Evolutionary conservation across 768 basidiomycete species (phyloP), one percentile per base, ranked within the genome.

Genomic region (Tylopilus sp.): DNA sequence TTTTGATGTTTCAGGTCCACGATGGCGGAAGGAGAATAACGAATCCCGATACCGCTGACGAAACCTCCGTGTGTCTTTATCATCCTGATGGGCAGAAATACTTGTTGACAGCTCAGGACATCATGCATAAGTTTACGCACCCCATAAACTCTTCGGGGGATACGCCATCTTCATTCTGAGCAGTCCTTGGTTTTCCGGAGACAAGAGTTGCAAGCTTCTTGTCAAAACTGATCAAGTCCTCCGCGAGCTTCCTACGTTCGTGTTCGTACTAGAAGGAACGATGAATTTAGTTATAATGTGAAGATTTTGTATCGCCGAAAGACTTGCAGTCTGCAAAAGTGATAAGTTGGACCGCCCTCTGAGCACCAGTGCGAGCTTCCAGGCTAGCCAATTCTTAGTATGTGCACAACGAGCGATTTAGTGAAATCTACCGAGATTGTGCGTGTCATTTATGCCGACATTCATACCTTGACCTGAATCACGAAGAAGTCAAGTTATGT

Each of bases 151-250:
- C 8, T 23, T 48, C 26, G 12, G 17, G 7, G 8, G 47, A 41
- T n/a, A 48, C 40, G 6, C 30, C 47, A 2, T 23, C 30, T 48
- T n/a, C 40, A 28, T 48, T 48, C 8, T 40, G 21, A 1, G 15
- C 40, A 5, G 47, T 48, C 40, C 7, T 40, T 21, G 40, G 30
- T 30, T 41, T 48, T 3, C 11, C 17, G 6, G 47, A 22, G 13
- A 40, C 22, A 4, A 48, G 11, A 12, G 40, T 3, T n/a, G 47
- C 25, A 31, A 15, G 31, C 21, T 28, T 8, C 39, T 40, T 40
- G 38, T 48, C 39, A 40, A 48, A 48, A 8, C 30, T 18, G 6
- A 48, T 33, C 30, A 48, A 8, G 17, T 48, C 47, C 41, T 48
- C 30, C 15, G 47, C 47, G 20, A 15, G 40, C 8, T 47, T 40